Conservation (phyloP, 2,329 filamentous ascomycete species). For the Aureobasidium sp. region DNA sequence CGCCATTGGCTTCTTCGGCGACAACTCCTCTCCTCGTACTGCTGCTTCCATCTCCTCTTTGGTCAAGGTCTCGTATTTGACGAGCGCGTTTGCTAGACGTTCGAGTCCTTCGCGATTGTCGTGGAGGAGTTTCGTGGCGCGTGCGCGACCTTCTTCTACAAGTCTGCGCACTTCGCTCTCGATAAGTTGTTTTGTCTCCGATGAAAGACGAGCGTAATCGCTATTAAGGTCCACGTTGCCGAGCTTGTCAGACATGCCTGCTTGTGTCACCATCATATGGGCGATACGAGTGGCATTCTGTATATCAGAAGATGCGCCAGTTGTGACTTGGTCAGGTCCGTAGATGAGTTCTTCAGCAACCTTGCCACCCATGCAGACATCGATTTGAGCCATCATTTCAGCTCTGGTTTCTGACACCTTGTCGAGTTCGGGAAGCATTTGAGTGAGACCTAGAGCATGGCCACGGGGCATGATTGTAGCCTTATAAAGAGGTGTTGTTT, state of each 20-base stretch:
- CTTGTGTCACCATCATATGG: conserved; percentile 78
- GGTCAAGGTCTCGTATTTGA: conserved; percentile 90
- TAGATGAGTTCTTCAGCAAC: conserved; percentile 88
- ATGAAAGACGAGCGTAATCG: conserved; percentile 74
- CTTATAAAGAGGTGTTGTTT: conserved; percentile 79
- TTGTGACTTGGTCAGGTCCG: conserved; percentile 84
- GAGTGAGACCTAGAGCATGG: conserved; percentile 76
- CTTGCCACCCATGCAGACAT: conserved; percentile 76
- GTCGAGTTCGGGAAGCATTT: conserved; percentile 83
- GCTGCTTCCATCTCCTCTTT: conserved; percentile 87
- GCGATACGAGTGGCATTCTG: conserved; percentile 73
- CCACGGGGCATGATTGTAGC: conserved; percentile 94
- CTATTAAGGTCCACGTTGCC: conserved; percentile 84
- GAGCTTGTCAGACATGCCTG: conserved; percentile 81
- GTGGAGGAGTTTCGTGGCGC: conserved; percentile 63
- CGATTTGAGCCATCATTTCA: conserved; percentile 74
- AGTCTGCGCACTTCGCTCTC: conserved; percentile 81
- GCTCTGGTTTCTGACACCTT: conserved; percentile 82
- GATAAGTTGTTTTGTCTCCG: conserved; percentile 77
- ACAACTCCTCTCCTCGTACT: conserved; percentile 73
- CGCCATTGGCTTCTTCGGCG: conserved; percentile 57
- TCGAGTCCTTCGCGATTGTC: conserved; percentile 79
- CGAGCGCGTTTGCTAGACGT: conserved; percentile 74
- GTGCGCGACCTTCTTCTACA: conserved; percentile 71
- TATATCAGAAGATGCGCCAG: conserved; percentile 78